Evolutionary conservation across 345 rosid genomes (phyloP), one percentile per base, ranked within the genome.

Genomic region (Barbarea vulgaris): DNA sequence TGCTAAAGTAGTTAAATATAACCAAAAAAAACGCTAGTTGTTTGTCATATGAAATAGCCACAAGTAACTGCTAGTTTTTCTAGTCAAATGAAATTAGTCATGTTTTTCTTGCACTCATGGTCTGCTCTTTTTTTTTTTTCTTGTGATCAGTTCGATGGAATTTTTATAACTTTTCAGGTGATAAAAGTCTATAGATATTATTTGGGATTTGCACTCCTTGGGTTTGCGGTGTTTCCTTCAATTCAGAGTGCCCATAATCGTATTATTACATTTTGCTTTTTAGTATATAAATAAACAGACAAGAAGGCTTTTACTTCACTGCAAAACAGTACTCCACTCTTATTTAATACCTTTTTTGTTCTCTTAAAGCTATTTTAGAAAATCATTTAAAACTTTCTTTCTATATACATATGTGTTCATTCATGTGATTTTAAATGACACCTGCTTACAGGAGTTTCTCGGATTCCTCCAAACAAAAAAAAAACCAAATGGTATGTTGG

Each of bases 281-380:
- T 48, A 67, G 18, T 75, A 36, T 59, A 34, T 58, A 67, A 67
- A 68, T 68, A 10, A 68, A 30, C 62, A 75, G 69, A 67, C 74
- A 75, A 59, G n/a, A 42, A 68, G 74, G 48, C 74, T 68, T 75
- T 60, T 39, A 21, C 41, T 59, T 39, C 69, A 11, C 74, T 68
- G 69, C 79, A 60, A 68, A 28, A 67, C 55, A 67, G 74, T 68
- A 75, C 69, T 58, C 27, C 67, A 50, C 28, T 59, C 25, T 9
- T 58, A 15, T 50, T 67, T 41, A 33, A 25, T 56, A 34, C 3
- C 25, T 11, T 33, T 4, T 12, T 18, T 7, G 24, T 48, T 48
- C 11, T 18, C 8, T 18, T 8, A 3, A 48, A 48, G 13, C 13
- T 48, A 18, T 19, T 48, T 18, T 3, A 57, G 7, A 39, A 41